These are phyloP conservation scores for Rhynchospora breviuscula DNA, from an alignment of 176 grass and related monocot species.

Conservation along the genomic window DNA sequence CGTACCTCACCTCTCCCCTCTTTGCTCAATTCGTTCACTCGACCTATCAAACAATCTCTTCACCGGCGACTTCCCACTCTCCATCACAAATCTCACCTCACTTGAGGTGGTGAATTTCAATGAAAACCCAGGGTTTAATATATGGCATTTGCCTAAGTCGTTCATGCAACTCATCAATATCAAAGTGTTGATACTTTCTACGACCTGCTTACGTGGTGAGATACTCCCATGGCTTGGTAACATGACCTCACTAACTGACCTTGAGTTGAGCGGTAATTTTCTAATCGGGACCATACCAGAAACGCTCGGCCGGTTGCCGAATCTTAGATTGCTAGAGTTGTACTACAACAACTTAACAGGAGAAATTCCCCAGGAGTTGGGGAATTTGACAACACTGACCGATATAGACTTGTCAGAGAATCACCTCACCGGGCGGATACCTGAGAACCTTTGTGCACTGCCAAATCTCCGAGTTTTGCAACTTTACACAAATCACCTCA, in stretches of 20 bases:
- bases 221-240: conserved; percentile 80
- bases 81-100: conserved; percentile 41
- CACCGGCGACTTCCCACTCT: conserved; percentile 60
- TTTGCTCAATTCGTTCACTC: conserved; percentile 35
- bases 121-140: conserved; percentile 72
- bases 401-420: conserved; percentile 92
- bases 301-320: conserved; percentile 30
- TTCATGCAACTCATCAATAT: conserved; percentile 36
- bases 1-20: conserved; percentile 54
- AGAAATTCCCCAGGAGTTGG: conserved; percentile 53
- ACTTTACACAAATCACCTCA: conserved; percentile 63
- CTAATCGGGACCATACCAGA: conserved; percentile 54
- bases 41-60: conserved; percentile 70
- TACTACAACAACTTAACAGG: conserved; percentile 76
- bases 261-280: conserved; percentile 68
- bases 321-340: conserved; percentile 72
- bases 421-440: conserved; percentile 50
- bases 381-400: conserved; percentile 59
- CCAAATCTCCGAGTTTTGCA: conserved; percentile 54
- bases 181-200: conserved; percentile 71
- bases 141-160: conserved; percentile 50
- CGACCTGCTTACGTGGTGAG: conserved; percentile 52
- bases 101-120: conserved; percentile 77
- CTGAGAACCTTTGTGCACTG: conserved; percentile 41
- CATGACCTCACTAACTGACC: conserved; percentile 83